These are phyloP conservation scores for Zizania palustris DNA, from an alignment of 202 grass and related monocot species.

Conservation along the genomic window DNA sequence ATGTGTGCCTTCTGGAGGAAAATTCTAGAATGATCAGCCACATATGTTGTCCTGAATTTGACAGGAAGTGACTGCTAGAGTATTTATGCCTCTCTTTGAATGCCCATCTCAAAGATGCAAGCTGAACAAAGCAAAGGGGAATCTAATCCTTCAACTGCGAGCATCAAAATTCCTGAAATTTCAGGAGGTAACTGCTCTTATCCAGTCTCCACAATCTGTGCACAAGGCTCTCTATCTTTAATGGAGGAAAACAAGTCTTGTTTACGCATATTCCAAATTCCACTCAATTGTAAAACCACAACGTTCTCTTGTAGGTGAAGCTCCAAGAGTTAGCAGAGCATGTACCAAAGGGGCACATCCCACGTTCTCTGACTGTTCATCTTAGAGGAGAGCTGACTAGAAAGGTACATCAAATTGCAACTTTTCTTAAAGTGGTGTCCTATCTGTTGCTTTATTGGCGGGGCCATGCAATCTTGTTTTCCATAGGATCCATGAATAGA, in stretches of 20 bases:
- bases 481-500: background rate
- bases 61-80: slow-evolving; percentile 97
- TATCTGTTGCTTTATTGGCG: slow-evolving; percentile 4
- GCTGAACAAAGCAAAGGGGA: slow-evolving; percentile 93
- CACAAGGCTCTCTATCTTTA: slow-evolving; percentile 32
- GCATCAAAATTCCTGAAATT: slow-evolving; percentile 99
- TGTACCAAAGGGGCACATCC: slow-evolving; percentile 98
- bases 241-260: background rate
- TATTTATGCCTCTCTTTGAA: slow-evolving; percentile 96
- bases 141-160: slow-evolving; percentile 91
- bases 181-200: slow-evolving; percentile 75
- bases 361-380: slow-evolving; percentile 93
- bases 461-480: slow-evolving; percentile 1
- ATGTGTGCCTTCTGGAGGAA: background rate
- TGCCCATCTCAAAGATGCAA: slow-evolving; percentile 92
- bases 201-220: slow-evolving; percentile 21
- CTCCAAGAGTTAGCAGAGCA: slow-evolving; percentile 97
- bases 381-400: slow-evolving; percentile 96
- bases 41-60: slow-evolving; percentile 35
- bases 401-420: slow-evolving; percentile 58
- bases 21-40: background rate
- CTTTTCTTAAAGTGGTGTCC: background rate
- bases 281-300: slow-evolving; percentile 17
- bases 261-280: background rate
- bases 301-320: slow-evolving; percentile 71